Evolutionary conservation across 2,329 filamentous ascomycete species (phyloP), one percentile per base, ranked within the genome.

Genomic region (Trichoderma arundinaceum): DNA sequence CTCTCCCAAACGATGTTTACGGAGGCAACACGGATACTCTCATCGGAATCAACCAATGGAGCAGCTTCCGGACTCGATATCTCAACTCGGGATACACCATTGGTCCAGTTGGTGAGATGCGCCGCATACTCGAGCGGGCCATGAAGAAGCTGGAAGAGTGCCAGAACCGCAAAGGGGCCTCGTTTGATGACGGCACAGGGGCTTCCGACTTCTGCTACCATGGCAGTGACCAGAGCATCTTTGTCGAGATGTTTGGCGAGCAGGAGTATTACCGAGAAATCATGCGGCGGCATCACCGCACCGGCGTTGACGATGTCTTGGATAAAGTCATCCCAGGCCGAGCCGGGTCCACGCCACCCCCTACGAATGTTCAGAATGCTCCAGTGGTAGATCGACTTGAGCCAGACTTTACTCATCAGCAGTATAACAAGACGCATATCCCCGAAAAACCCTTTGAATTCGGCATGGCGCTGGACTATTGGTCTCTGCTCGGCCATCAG

Each of bases 181-280:
- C 35, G 28, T 69, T 66, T n/a, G 71, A 73, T 52, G 58, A 71
- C 13, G 64, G 66, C 22, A 49, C 54, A 3, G 41, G 65, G 5
- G 43, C 10, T 4, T 65, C 69, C 2, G 68, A 71, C 35, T 33
- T 63, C 22, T 74, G 72, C 65, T 71, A 72, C 56, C 48, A 44
- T 8, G 73, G 72, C 3, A 73, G 70, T 51, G 73, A 75, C 57
- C 74, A 75, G 66, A 69, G 69, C 65, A 69, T 75, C 66, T 74
- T 73, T 64, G 68, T 68, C 57, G 72, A 73, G 62, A 73, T 75
- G 58, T 71, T 71, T 48, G 73, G 72, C 32, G 70, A 73, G 67
- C 74, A 75, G 35, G 73, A 75, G 66, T 72, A 70, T 61, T 72
- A 74, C 41, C 72, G 74, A 44, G 73, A 75, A 39, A 69, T 71